Evolutionary conservation across 495 filamentous ascomycete genomes (phyloP), one percentile per base, ranked within the genome.

Genomic region (Hypomontagnella monticulosa): DNA sequence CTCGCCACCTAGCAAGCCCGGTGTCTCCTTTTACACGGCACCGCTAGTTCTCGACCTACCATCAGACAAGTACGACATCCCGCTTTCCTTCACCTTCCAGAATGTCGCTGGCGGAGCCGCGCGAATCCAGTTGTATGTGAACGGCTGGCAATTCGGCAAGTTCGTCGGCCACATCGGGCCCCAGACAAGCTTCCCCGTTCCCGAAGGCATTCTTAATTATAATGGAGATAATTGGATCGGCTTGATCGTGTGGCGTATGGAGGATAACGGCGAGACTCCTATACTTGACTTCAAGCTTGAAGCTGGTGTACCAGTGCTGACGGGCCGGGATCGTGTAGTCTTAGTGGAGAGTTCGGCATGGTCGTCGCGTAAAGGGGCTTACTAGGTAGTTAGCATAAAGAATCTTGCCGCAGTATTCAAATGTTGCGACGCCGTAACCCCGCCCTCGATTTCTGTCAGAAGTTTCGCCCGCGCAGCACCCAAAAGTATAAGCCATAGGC

Each of bases 101-200:
- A 87, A 85, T 50, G 70, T 60, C 48, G 80, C 78, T 0, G 61
- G 70, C 4, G 41, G 72, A 2, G 70, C 76, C 20, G 89, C 84
- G 63, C 79, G 87, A 2, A 83, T 78, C 3, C 83, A 86, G 77
- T 66, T 92, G 11, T 93, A 79, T 63, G 87, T 93, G 34, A 92
- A 92, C 73, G 90, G 90, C 8, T 92, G 84, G 70, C 88, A 91
- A 75, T 91, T 87, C 63, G 90, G 87, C 3, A 88, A 90, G 72
- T 90, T 86, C 66, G 77, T 78, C 4, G 79, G 81, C 57, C 82
- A 92, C 36, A 78, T 92, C 49, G 91, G 91, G 6, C 91, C 91
- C 15, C 90, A 93, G 77, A 87, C 80, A 11, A 74, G 77, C 47
- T 90, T 83, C 69, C 87, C 87, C 8, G 87, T 90, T 15, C 88